These are phyloP conservation scores for Lodderomyces pseudojiufengensis DNA, from an alignment of 1,139 yeast species.

Conservation along the genomic window DNA sequence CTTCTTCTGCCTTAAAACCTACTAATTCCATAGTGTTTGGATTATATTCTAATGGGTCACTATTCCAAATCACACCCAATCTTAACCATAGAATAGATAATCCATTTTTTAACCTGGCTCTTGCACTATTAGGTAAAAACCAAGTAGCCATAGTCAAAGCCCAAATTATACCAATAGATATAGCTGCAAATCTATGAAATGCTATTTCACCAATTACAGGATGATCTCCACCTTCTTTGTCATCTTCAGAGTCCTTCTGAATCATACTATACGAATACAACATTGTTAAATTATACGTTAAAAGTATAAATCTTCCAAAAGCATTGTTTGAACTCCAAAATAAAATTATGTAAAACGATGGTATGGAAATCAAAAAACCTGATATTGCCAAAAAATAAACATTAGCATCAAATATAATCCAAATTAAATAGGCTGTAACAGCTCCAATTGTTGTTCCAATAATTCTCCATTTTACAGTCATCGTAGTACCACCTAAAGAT, in stretches of 20 bases:
- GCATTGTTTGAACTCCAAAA: constrained; percentile 63
- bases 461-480: constrained; percentile 74
- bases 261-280: constrained; percentile 71
- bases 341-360: constrained; percentile 66
- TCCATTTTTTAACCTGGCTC: constrained; percentile 62
- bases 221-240: constrained; percentile 64
- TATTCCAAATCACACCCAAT: constrained; percentile 79
- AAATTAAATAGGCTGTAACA: constrained; percentile 51
- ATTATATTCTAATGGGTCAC: constrained; percentile 41
- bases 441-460: constrained; percentile 78
- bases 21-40: constrained; percentile 26
- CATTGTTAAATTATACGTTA: constrained; percentile 77
- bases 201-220: constrained; percentile 78
- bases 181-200: constrained; percentile 71
- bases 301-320: constrained; percentile 67
- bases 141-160: constrained; percentile 63
- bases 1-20: constrained; percentile 53
- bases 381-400: constrained; percentile 49
- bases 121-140: constrained; percentile 72
- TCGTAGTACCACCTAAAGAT: constrained; percentile 81
- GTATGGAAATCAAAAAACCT: constrained; percentile 59
- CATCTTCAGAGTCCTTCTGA: constrained; percentile 58
- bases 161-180: constrained; percentile 72
- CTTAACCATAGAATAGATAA: constrained; percentile 70
- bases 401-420: constrained; percentile 59